Conservation (phyloP, 495 filamentous ascomycete genomes). For the Amorphotheca resinae region DNA sequence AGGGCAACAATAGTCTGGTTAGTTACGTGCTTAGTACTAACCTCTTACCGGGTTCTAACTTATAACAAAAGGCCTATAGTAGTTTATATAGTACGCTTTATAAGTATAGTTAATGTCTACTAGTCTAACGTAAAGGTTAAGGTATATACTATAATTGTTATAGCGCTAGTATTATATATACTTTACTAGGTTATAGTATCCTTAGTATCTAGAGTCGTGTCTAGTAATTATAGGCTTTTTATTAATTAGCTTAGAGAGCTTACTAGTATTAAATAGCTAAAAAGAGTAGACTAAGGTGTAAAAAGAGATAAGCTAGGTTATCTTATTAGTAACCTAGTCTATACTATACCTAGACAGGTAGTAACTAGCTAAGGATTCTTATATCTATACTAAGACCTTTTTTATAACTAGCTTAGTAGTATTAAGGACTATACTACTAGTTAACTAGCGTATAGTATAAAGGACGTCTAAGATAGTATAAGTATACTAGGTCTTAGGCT, state of each 20-base stretch:
- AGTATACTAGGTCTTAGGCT: background rate
- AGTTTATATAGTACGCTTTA: background rate
- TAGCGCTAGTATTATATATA: background rate
- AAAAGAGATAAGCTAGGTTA: background rate
- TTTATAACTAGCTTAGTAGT: background rate
- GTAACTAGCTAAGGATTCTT: background rate
- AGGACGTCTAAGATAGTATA: background rate
- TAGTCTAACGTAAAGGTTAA: background rate
- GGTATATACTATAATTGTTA: background rate
- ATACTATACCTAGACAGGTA: background rate
- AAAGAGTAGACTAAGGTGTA: background rate
- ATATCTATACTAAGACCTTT: background rate
- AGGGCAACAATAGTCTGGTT: too few species aligned
- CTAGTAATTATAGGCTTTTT: background rate
- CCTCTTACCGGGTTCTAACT: too few species aligned
- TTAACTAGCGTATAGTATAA: background rate
- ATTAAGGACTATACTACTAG: background rate
- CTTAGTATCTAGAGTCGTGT: background rate
- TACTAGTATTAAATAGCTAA: background rate
- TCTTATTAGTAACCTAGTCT: background rate
- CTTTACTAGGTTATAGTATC: background rate
- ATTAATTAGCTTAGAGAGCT: background rate
- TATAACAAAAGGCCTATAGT: background rate
- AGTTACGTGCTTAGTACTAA: too few species aligned
- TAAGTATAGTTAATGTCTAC: background rate